Percentiles rank a stretch among this genome's conserved stretches.
Conservation (phyloP, 495 filamentous ascomycete species). For the Aspergillus panamensis region DNA sequence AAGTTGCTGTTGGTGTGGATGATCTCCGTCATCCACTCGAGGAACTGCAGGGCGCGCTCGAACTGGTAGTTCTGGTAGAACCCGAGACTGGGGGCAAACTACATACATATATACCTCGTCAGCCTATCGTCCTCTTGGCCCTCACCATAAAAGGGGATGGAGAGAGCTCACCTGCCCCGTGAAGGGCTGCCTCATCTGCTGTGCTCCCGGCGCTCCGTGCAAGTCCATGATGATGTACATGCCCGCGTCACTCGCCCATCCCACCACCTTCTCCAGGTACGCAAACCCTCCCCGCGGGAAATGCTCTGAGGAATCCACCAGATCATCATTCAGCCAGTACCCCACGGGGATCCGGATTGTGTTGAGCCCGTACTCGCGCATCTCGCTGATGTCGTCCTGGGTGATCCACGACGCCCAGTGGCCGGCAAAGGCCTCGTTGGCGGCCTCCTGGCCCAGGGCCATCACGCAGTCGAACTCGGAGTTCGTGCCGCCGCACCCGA, state of each 20-base stretch:
- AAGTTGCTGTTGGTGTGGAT: constrained; percentile 52
- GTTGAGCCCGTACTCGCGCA: constrained; percentile 54
- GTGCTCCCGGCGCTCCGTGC: constrained; percentile 60
- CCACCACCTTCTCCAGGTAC: constrained; percentile 53
- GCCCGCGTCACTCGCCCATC: constrained; percentile 52
- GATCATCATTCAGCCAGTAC: constrained; percentile 59
- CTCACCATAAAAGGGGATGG: neutral
- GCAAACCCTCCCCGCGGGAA: constrained; percentile 54
- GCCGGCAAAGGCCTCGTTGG: constrained; percentile 50
- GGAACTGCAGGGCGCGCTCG: constrained; percentile 54
- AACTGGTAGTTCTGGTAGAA: constrained; percentile 58
- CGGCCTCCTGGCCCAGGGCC: constrained; percentile 49
- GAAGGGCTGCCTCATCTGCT: constrained; percentile 46
- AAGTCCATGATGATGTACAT: constrained; percentile 64
- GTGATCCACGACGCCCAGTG: constrained; percentile 62
- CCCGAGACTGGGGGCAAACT: constrained; percentile 37
- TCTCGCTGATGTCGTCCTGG: constrained; percentile 51
- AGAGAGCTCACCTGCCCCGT: constrained; percentile 46
- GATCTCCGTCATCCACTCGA: constrained; percentile 55
- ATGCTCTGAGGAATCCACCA: constrained; percentile 53
- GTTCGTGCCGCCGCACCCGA: constrained; percentile 51
- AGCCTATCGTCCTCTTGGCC: neutral
- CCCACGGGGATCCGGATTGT: constrained; percentile 62
- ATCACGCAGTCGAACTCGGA: constrained; percentile 59
- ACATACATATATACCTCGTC: neutral